Conservation (phyloP, 495 filamentous ascomycete genomes). For the Podospora pseudocomata region DNA sequence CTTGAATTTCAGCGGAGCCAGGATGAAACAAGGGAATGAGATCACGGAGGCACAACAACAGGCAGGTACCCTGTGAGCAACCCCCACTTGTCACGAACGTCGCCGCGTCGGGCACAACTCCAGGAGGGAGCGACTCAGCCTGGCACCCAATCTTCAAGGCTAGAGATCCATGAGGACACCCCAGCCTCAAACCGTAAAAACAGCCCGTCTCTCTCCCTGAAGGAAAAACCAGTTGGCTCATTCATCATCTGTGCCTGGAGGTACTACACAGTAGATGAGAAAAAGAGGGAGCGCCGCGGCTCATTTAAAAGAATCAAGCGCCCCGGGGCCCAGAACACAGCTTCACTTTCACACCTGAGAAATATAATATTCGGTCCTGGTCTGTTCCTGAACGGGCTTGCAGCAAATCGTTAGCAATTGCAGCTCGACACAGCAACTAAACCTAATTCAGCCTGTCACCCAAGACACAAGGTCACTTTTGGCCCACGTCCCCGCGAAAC, state of each 20-base stretch:
- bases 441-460: constrained; percentile 23
- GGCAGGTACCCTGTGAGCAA: constrained; percentile 12
- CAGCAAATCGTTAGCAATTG: constrained; percentile 25
- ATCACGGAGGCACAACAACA: constrained; percentile 6
- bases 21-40: constrained; percentile 12
- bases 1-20: constrained; percentile 6
- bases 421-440: constrained; percentile 20
- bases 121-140: constrained; percentile 8
- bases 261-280: no score
- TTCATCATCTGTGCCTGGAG: no score
- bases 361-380: constrained; percentile 9
- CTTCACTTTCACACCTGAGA: not conserved
- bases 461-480: constrained; percentile 24
- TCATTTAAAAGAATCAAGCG: constrained; percentile 16
- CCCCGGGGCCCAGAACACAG: not conserved
- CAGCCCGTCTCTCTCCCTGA: not conserved
- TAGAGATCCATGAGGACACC: constrained; percentile 5
- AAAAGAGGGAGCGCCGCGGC: not conserved
- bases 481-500: constrained; percentile 21
- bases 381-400: constrained; percentile 26
- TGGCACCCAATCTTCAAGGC: constrained; percentile 7
- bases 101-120: not conserved
- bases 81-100: constrained; percentile 7
- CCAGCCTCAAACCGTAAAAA: not conserved
- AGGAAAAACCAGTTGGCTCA: no score